Evolutionary conservation across 2,329 filamentous ascomycete genomes (phyloP), one percentile per base, ranked within the genome.

Genomic region (Endoconidiophora laricicola): DNA sequence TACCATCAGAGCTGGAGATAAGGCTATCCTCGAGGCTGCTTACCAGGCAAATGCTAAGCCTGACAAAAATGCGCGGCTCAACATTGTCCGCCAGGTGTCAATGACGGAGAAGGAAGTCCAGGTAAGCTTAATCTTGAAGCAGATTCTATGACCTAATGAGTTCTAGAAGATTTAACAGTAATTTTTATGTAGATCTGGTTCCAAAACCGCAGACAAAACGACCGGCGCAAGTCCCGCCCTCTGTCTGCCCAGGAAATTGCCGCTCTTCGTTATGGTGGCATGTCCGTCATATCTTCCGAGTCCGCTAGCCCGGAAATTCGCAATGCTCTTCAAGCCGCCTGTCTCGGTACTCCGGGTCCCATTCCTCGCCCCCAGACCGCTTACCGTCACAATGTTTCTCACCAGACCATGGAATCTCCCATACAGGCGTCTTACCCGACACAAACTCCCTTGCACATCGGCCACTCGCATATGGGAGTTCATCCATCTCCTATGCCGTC

Each of bases 41-140:
- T 95, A 94, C 62, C 74, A 77, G 58, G 75, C 72, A 55, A 93
- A 95, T 63, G 78, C 86, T 5, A 95, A 94, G 65, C 90, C 90
- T 33, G 88, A 94, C 68, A 95, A 94, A 67, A 74, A 79, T 50
- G 83, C 86, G 64, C 85, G 90, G 67, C 74, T 85, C 44, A 80
- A 81, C 52, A 87, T 96, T 56, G 86, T 93, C 54, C 76, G 78
- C 66, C 83, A 80, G 65, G 87, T 95, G 54, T 83, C 85, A 22
- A 73, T 96, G 55, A 90, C 85, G 57, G 88, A 95, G 68, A 95
- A 94, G 65, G 88, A 95, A 69, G 86, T 95, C 37, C 90, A 95
- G 79, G 90, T 94, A 69, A 65, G 81, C 53, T 44, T 22, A 46
- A 55, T 45, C 49, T 9, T 16, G 3, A 16, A 3, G 24, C 10